Percentiles rank a stretch among this genome's conserved stretches.
These are phyloP conservation scores for Teratosphaeriaceae sp. DNA, from an alignment of 2,329 filamentous ascomycete species.

Conservation along the genomic window DNA sequence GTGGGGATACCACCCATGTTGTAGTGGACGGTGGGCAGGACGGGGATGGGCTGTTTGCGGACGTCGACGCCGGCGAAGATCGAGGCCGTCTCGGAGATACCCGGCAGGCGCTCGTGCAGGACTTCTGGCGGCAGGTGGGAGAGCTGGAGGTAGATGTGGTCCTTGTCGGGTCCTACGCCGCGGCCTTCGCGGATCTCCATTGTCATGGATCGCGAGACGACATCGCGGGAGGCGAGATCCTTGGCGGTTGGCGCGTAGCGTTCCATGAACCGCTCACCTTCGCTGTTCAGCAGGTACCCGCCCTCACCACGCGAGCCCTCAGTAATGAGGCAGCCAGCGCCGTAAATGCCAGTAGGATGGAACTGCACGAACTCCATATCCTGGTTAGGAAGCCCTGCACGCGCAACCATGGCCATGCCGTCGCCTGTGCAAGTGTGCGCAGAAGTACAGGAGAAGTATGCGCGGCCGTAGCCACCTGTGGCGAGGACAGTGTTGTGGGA, in stretches of 20 bases:
- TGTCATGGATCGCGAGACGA: slow-evolving; percentile 96
- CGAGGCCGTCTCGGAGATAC: slow-evolving; percentile 96
- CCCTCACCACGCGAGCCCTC: slow-evolving; percentile 97
- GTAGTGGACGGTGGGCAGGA: slow-evolving; percentile 96
- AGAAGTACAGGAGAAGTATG: slow-evolving; percentile 97
- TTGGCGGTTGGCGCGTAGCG: slow-evolving; percentile 96
- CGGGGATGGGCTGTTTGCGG: slow-evolving; percentile 91
- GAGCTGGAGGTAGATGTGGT: slow-evolving; percentile 97
- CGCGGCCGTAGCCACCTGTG: slow-evolving; percentile 94
- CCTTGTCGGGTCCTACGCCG: slow-evolving; percentile 94
- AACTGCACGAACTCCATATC: slow-evolving; percentile 99
- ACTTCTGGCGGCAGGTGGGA: slow-evolving; percentile 90
- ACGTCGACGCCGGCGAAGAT: slow-evolving; percentile 98
- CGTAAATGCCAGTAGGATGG: slow-evolving; percentile 98
- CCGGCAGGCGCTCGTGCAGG: slow-evolving; percentile 90
- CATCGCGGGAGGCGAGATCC: slow-evolving; percentile 93
- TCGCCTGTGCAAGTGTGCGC: slow-evolving; percentile 98
- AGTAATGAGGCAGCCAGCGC: slow-evolving; percentile 94
- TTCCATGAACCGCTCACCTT: slow-evolving; percentile 99
- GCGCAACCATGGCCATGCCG: slow-evolving; percentile 98
- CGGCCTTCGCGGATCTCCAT: slow-evolving; percentile 96
- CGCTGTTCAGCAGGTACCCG: slow-evolving; percentile 93
- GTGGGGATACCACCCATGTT: slow-evolving; percentile 99
- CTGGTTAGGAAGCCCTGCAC: slow-evolving; percentile 95
- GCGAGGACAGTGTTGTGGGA: slow-evolving; percentile 95